Evolutionary conservation across 495 filamentous ascomycete genomes (phyloP).

Genomic region (Xylaria bambusicola): DNA sequence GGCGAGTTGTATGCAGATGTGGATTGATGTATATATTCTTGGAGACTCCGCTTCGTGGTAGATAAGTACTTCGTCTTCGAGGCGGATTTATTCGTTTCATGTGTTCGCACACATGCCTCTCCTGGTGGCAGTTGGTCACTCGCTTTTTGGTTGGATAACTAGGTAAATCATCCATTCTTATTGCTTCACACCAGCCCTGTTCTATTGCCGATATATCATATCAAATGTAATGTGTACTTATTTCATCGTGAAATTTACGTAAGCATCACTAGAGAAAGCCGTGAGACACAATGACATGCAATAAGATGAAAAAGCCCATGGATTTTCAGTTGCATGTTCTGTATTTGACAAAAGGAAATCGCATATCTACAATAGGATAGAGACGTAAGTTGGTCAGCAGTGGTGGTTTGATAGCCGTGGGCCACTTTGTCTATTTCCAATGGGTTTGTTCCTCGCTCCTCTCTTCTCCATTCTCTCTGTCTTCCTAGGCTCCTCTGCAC

Average conservation of each 20-base stretch:
- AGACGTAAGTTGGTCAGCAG: not conserved
- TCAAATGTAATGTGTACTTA: too few relatives aligned
- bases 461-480: conserved; percentile 62
- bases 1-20: not conserved
- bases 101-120: not conserved
- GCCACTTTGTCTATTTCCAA: conserved; percentile 21
- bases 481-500: conserved; percentile 23
- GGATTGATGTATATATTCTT: conserved; percentile 7
- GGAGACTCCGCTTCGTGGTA: not conserved
- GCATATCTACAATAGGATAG: conserved; percentile 21
- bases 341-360: conserved; percentile 15
- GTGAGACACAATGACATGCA: not conserved
- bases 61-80: not conserved
- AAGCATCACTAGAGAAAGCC: too few relatives aligned
- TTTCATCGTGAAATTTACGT: too few relatives aligned
- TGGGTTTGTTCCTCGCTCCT: conserved; percentile 61
- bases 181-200: too few relatives aligned
- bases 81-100: not conserved
- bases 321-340: conserved; percentile 1
- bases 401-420: conserved; percentile 18
- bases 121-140: too few relatives aligned
- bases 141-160: too few relatives aligned
- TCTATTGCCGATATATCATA: too few relatives aligned
- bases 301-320: not conserved
- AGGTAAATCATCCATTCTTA: not conserved